Evolutionary conservation across 306 rosid species (phyloP).

Genomic region (Cotoneaster glaucophyllus): DNA sequence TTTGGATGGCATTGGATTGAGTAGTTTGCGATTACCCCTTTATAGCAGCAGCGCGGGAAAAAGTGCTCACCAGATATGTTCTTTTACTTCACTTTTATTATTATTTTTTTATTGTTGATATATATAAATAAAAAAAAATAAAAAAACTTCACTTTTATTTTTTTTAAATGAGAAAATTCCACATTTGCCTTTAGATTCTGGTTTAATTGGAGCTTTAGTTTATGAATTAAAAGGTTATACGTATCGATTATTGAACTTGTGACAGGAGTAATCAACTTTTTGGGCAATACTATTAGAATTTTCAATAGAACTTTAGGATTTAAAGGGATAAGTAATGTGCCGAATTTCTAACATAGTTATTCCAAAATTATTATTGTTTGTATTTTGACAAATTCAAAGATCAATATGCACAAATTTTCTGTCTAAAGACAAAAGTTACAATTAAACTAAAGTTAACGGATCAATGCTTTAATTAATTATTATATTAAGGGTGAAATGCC

Average conservation of each 20-base stretch:
- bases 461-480: background rate
- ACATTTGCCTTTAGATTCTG: background rate
- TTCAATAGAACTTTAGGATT: no score
- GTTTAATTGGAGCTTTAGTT: background rate
- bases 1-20: background rate
- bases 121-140: no score
- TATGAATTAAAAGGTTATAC: background rate
- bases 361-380: no score
- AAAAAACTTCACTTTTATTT: background rate
- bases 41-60: constrained; percentile 40
- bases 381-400: background rate
- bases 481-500: no score
- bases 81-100: background rate
- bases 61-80: background rate
- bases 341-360: no score
- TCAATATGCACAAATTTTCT: background rate
- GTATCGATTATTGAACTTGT: background rate
- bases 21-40: constrained; percentile 13
- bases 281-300: no score
- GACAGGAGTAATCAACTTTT: background rate
- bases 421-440: no score
- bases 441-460: no score
- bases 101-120: no score
- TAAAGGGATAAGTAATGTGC: background rate
- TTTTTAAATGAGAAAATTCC: background rate